Conservation (phyloP, 2,329 filamentous ascomycete species). For the Trichoderma oligosporum region DNA sequence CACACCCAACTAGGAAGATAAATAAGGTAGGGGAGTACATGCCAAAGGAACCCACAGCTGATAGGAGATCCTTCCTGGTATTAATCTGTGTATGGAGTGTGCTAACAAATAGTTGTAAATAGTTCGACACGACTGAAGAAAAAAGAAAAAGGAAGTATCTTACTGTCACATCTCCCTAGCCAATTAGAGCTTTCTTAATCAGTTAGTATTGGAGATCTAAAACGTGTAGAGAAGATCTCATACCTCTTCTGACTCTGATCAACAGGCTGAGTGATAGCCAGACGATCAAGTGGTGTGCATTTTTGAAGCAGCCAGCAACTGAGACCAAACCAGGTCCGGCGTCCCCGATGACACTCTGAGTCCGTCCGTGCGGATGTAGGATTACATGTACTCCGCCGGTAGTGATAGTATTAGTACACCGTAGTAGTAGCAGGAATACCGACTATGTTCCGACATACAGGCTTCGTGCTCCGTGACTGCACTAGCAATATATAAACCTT, state of each 20-base stretch:
- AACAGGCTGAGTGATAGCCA: background rate
- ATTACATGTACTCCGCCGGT: conserved; percentile 14
- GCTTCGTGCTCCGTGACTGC: background rate
- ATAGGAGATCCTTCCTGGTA: too few species aligned
- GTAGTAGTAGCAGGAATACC: too few species aligned
- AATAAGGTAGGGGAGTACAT: background rate
- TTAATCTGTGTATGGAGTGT: background rate
- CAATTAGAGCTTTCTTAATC: background rate
- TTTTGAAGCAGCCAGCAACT: background rate
- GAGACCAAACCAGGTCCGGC: conserved; percentile 9
- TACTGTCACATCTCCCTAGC: background rate
- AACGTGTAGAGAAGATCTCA: conserved; percentile 6
- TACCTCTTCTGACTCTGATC: background rate
- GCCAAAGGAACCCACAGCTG: too few species aligned
- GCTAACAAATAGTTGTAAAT: background rate
- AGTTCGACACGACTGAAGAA: background rate
- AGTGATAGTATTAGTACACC: too few species aligned
- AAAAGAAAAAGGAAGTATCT: background rate
- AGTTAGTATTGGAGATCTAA: conserved; percentile 1
- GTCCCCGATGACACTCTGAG: conserved; percentile 12
- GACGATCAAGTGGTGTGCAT: background rate
- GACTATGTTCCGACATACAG: conserved; percentile 5
- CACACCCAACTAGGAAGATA: background rate
- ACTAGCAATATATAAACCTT: background rate
- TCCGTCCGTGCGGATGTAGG: conserved; percentile 13